These are phyloP conservation scores for Floccularia luteovirens DNA, from an alignment of 768 basidiomycete genomes.

Conservation along the genomic window DNA sequence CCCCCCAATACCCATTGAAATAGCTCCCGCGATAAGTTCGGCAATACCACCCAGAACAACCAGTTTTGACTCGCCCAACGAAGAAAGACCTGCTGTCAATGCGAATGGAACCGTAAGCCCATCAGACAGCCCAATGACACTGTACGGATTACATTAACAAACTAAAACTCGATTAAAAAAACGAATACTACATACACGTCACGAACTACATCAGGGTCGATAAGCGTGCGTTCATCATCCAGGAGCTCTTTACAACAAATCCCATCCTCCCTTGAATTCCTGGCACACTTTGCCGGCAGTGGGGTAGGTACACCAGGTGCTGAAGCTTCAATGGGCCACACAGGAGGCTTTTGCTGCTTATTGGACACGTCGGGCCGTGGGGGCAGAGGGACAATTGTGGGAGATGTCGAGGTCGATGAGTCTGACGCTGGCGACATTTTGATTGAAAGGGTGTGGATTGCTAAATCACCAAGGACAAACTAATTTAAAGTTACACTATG, in stretches of 20 bases:
- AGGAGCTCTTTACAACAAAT: conserved; percentile 89
- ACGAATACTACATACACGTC: conserved; percentile 57
- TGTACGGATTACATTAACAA: conserved; percentile 16
- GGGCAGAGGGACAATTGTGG: conserved; percentile 26
- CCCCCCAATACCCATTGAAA: conserved; percentile 98
- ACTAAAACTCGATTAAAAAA: background rate
- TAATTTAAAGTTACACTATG: too few species aligned
- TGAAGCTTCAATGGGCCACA: conserved; percentile 56
- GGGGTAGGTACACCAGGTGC: conserved; percentile 31
- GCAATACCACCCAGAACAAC: conserved; percentile 93
- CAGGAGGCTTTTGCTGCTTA: conserved; percentile 35
- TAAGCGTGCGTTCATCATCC: conserved; percentile 71
- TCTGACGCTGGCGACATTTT: conserved; percentile 12
- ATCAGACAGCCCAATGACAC: conserved; percentile 86
- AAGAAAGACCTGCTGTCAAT: conserved; percentile 80
- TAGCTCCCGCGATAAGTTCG: conserved; percentile 93
- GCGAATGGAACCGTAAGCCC: conserved; percentile 92
- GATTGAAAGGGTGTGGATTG: conserved; percentile 5
- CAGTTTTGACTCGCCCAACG: conserved; percentile 83
- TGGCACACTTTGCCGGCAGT: conserved; percentile 49
- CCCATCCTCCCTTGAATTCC: conserved; percentile 45
- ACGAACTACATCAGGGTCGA: conserved; percentile 83
- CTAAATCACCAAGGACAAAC: background rate
- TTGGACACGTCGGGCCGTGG: conserved; percentile 14
- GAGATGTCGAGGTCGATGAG: conserved; percentile 10